These are phyloP conservation scores for Aspergillus fumigatiaffinis DNA, from an alignment of 2,329 filamentous ascomycete genomes.

Conservation along the genomic window DNA sequence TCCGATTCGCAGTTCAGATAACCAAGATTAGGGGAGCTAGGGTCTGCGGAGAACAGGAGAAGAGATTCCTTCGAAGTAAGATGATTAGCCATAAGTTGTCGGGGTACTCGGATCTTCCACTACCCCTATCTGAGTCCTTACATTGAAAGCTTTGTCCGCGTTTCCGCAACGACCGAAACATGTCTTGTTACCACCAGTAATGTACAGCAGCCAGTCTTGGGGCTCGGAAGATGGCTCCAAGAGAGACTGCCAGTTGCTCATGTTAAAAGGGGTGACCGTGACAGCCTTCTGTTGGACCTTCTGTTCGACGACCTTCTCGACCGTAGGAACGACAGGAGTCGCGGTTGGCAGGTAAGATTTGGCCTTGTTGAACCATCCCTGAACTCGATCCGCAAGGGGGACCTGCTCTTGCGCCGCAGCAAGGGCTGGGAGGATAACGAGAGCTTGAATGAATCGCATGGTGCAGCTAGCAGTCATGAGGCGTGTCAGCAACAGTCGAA, in stretches of 20 bases:
- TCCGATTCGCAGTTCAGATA: conserved; percentile 58
- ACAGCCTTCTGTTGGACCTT: conserved; percentile 50
- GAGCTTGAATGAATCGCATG: conserved; percentile 52
- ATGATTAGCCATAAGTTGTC: conserved; percentile 9
- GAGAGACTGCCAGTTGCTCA: conserved; percentile 55
- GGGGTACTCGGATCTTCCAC: not conserved
- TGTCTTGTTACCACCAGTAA: conserved; percentile 62
- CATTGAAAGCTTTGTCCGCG: conserved; percentile 52
- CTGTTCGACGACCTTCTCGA: conserved; percentile 41
- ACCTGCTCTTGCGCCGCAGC: conserved; percentile 57
- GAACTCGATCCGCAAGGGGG: conserved; percentile 45
- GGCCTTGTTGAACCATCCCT: conserved; percentile 49
- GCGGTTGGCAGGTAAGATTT: conserved; percentile 54
- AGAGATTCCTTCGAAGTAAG: conserved; percentile 45
- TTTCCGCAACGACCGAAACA: conserved; percentile 58
- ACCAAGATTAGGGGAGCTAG: conserved; percentile 55
- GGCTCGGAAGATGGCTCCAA: conserved; percentile 41
- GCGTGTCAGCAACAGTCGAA: conserved; percentile 13
- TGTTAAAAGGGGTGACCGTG: conserved; percentile 51
- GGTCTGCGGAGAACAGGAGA: conserved; percentile 50
- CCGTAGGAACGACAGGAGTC: conserved; percentile 28
- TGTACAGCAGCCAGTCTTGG: conserved; percentile 57
- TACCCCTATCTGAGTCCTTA: conserved; percentile 24
- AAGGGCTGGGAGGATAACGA: conserved; percentile 47
- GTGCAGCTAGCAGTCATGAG: conserved; percentile 24